A percentile compares a stretch with the other conserved stretches of the same genome.
Conservation (phyloP, 495 filamentous ascomycete species). For the Penicillium macrosclerotiorum region DNA sequence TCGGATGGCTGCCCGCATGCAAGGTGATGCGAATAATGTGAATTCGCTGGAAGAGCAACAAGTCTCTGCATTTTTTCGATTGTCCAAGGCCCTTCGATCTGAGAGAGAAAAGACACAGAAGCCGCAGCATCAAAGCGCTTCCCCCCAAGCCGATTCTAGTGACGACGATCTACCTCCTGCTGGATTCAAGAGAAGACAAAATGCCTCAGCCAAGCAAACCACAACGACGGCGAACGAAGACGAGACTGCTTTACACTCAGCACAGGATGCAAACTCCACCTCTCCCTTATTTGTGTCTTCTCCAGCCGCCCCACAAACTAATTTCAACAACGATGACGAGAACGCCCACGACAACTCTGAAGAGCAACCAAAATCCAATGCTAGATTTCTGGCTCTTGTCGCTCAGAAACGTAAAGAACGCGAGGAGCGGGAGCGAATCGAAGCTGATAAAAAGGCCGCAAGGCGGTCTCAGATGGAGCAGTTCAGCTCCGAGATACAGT, state of each 20-base stretch:
- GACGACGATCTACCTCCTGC: constrained; percentile 41
- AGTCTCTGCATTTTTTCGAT: constrained; percentile 37
- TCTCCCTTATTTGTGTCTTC: constrained; percentile 46
- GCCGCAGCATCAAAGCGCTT: constrained; percentile 10
- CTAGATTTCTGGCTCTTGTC: constrained; percentile 65
- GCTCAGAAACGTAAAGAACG: constrained; percentile 69
- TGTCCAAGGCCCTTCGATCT: constrained; percentile 27
- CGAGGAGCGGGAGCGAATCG: constrained; percentile 59
- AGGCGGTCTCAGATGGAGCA: constrained; percentile 34
- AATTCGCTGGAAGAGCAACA: constrained; percentile 1
- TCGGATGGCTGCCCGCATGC: constrained; percentile 69
- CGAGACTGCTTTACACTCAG: constrained; percentile 16
- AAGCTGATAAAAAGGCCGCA: constrained; percentile 52
- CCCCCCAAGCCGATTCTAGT: constrained; percentile 13
- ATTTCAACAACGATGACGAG: constrained; percentile 10
- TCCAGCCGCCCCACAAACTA: constrained; percentile 10
- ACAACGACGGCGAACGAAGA: constrained; percentile 5
- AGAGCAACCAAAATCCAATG: constrained; percentile 49
- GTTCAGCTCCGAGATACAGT: constrained; percentile 35
- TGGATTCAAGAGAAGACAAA: constrained; percentile 28
- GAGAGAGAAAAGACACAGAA: constrained; percentile 18
- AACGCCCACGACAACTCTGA: constrained; percentile 37
- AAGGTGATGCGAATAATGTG: constrained; percentile 21
- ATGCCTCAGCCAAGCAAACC: constrained; percentile 10
- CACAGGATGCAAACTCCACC: constrained; percentile 24